Evolutionary conservation across 345 rosid species (phyloP).

Genomic region (Lepidium africanum): DNA sequence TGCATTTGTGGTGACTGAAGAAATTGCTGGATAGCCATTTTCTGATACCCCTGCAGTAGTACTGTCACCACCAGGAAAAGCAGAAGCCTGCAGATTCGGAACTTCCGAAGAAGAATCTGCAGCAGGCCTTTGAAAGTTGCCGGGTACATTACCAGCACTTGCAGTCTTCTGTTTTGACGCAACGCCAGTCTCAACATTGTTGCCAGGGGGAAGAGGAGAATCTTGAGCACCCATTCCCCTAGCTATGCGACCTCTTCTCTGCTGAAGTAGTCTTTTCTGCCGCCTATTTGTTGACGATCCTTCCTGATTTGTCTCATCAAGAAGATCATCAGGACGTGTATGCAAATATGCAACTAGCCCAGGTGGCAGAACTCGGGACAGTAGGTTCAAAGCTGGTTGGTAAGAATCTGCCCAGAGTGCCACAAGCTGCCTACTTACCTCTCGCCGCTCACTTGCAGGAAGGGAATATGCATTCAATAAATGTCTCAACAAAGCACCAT

Average conservation of each 20-base stretch:
- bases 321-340: conserved; percentile 67
- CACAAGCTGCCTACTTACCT: conserved; percentile 97
- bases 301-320: conserved; percentile 62
- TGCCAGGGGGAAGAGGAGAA: conserved; percentile 39
- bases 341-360: conserved; percentile 99
- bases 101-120: conserved; percentile 44
- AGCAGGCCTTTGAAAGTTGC: conserved; percentile 40
- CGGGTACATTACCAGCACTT: conserved; percentile 39
- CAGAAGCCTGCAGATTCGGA: conserved; percentile 35
- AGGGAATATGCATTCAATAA: conserved; percentile 80
- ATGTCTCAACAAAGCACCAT: conserved; percentile 98
- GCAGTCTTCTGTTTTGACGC: conserved; percentile 38
- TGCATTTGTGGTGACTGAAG: conserved; percentile 36
- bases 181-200: conserved; percentile 50
- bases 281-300: conserved; percentile 71
- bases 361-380: conserved; percentile 94
- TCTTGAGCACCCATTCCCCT: conserved; percentile 61
- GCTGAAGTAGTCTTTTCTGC: conserved; percentile 78
- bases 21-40: conserved; percentile 38
- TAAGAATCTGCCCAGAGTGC: conserved; percentile 99
- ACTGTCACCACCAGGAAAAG: conserved; percentile 36
- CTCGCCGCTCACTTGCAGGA: conserved; percentile 90
- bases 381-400: conserved; percentile 83
- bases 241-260: conserved; percentile 66
- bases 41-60: conserved; percentile 39